phyloP scores from a whole-genome alignment of 2,329 filamentous ascomycete genomes.

The Cadophora sp. region DNA sequence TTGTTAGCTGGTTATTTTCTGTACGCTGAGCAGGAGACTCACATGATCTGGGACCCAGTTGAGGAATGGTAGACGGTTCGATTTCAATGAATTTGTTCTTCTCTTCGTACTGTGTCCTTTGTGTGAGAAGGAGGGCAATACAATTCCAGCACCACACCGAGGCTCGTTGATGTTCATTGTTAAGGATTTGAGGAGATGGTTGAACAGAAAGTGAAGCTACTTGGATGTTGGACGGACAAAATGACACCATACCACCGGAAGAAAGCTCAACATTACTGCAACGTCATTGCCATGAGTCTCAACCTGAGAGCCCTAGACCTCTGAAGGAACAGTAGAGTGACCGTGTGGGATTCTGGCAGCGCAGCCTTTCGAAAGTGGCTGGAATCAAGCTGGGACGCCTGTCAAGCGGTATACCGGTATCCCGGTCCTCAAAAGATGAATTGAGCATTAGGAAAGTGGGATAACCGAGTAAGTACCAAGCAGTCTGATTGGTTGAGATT shows the following conservation, averaged over 20 bases:
- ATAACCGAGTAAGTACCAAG: neutral
- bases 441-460: neutral
- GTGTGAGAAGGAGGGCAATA: conserved; percentile 34
- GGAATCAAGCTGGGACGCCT: neutral
- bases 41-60: conserved; percentile 34
- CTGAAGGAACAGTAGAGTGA: neutral
- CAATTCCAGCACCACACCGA: conserved; percentile 31
- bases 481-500: no score
- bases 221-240: neutral
- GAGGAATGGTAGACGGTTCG: conserved; percentile 33
- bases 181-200: neutral
- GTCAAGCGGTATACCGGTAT: no score
- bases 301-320: neutral
- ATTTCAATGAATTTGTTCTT: conserved; percentile 33
- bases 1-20: neutral
- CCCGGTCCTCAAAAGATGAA: neutral
- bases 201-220: neutral
- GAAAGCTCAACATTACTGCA: neutral
- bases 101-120: conserved; percentile 17
- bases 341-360: neutral
- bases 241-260: neutral
- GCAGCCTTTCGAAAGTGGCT: neutral
- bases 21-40: neutral
- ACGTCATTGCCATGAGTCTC: neutral
- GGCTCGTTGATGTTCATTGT: conserved; percentile 41